Conservation (phyloP, 2,329 filamentous ascomycete species). For the Amauroascus niger region DNA sequence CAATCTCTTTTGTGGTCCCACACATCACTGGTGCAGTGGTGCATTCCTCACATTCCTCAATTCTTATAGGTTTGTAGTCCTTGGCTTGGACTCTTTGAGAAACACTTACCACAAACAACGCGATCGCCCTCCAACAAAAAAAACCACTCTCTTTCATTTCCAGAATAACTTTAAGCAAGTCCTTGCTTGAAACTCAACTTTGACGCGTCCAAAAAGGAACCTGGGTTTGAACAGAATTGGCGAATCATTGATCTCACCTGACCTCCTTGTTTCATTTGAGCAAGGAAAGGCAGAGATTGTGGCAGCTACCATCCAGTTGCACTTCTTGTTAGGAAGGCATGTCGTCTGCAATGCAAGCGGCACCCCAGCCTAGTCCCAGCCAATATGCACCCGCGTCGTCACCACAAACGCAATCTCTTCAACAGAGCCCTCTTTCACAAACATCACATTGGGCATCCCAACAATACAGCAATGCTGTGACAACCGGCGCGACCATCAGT, state of each 20-base stretch:
- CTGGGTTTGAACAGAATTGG: not conserved
- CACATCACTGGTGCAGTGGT: not conserved
- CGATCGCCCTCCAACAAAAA: not conserved
- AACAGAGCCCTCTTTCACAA: conserved; percentile 44
- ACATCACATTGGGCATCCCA: conserved; percentile 20
- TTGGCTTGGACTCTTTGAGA: not conserved
- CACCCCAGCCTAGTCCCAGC: conserved; percentile 46
- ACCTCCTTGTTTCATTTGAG: not conserved
- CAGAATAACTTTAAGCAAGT: not conserved
- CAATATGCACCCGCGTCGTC: conserved; percentile 37
- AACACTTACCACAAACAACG: not conserved
- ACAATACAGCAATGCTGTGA: conserved; percentile 17
- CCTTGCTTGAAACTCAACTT: not conserved
- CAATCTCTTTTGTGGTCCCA: not conserved
- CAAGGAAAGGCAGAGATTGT: conserved; percentile 3
- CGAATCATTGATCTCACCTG: not conserved
- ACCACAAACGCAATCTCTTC: conserved; percentile 42
- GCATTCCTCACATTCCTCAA: not conserved
- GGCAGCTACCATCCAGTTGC: conserved; percentile 5
- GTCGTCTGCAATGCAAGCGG: conserved; percentile 56
- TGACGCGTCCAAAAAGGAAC: not conserved
- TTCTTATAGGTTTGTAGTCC: not conserved
- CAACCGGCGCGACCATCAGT: conserved; percentile 20
- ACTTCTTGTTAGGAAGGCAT: conserved; percentile 38
- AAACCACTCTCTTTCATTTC: not conserved